phyloP scores from a whole-genome alignment of 1,284 basidiomycete genomes.

The Psilocybe mexicana region DNA sequence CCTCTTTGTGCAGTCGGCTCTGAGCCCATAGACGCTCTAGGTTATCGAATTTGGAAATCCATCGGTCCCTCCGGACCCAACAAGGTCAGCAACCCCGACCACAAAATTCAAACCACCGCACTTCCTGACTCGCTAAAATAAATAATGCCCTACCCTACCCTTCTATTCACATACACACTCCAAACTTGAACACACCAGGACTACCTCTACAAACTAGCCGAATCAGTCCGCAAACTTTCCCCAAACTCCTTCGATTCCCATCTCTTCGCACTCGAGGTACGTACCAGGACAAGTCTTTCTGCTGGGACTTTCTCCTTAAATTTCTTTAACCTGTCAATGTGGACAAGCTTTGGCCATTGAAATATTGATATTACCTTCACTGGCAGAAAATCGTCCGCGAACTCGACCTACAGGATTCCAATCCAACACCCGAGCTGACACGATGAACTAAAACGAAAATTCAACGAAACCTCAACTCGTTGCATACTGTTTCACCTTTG shows the following conservation, averaged over 20 bases:
- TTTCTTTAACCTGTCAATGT: too few relatives aligned
- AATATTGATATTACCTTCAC: too few relatives aligned
- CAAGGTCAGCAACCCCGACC: conserved; percentile 48
- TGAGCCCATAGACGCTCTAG: conserved; percentile 68
- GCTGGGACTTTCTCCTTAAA: too few relatives aligned
- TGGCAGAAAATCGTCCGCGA: background rate
- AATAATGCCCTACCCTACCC: too few relatives aligned
- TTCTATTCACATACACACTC: too few relatives aligned
- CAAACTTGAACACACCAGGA: conserved; percentile 46
- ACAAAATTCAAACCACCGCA: too few relatives aligned
- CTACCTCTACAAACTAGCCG: conserved; percentile 75
- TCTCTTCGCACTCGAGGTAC: conserved; percentile 71
- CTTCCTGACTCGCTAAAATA: too few relatives aligned
- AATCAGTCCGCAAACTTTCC: conserved; percentile 67
- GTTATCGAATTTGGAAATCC: conserved; percentile 69
- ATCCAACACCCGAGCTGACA: too few relatives aligned
- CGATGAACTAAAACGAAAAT: too few relatives aligned
- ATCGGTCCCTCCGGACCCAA: conserved; percentile 84
- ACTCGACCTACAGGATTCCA: background rate
- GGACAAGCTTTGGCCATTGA: too few relatives aligned
- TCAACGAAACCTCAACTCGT: too few relatives aligned
- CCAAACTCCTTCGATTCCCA: conserved; percentile 78
- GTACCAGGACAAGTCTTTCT: background rate
- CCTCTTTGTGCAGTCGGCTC: conserved; percentile 64
- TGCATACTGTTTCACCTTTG: too few relatives aligned